phyloP scores from a whole-genome alignment of 441 rosid species.

The Capsella rubella region DNA sequence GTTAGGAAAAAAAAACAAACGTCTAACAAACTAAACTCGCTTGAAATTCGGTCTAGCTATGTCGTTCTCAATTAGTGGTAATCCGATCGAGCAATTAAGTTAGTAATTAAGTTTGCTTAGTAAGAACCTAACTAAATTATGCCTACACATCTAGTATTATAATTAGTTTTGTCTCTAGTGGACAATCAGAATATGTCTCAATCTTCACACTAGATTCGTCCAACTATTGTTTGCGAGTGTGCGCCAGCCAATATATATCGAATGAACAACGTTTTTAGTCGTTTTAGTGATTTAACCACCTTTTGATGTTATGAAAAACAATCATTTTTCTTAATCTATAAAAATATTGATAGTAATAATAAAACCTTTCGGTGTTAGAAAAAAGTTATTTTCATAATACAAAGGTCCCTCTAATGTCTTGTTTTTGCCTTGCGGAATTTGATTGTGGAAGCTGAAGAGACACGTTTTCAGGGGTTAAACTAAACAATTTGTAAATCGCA shows the following conservation, averaged over 20 bases:
- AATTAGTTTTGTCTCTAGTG: slow-evolving; percentile 20
- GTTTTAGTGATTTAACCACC: slow-evolving; percentile 30
- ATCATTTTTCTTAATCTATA: not conserved
- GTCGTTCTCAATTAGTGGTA: not conserved
- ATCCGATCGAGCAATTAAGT: not conserved
- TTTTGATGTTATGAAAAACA: not conserved
- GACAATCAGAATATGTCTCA: slow-evolving; percentile 26
- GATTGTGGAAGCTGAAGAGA: slow-evolving; percentile 35
- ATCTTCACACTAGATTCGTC: slow-evolving; percentile 32
- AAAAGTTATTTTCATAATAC: not conserved
- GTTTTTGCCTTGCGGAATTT: slow-evolving; percentile 22
- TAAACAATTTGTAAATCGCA: not conserved
- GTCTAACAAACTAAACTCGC: slow-evolving; percentile 1
- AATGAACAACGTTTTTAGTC: slow-evolving; percentile 24
- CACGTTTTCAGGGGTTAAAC: slow-evolving; percentile 24
- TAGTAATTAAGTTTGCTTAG: not conserved
- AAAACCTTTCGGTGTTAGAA: slow-evolving; percentile 3
- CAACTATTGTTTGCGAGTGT: not conserved
- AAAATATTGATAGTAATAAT: not conserved
- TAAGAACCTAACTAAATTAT: too few relatives aligned
- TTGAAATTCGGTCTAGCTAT: not conserved
- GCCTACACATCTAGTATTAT: not conserved
- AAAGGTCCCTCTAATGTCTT: not conserved
- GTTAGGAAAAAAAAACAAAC: not conserved
- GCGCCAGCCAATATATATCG: slow-evolving; percentile 22